Base-by-base conservation (phyloP, 2,329 filamentous ascomycete species). In the Penicillium palitans region DNA sequence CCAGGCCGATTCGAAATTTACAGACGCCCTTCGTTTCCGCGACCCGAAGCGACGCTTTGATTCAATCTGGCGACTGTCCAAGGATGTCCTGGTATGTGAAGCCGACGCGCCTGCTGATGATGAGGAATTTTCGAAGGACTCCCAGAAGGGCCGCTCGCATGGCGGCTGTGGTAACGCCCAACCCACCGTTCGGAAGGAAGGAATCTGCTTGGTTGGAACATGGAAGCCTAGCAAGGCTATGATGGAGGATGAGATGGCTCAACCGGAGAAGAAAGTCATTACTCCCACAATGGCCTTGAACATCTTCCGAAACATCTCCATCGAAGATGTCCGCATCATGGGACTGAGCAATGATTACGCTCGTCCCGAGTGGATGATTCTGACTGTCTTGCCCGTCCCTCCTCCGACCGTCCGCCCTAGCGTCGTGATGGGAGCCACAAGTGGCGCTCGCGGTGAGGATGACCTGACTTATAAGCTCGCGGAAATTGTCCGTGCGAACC, bases 401-500 rank as follows among this genome's bases (percentile, higher is more conserved):
- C 95, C 95, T 3, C 95, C 95, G 48, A 93, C 95, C 3, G 96
- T 99, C 39, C 90, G 95, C 55, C 95, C 95, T 6, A 97, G 92
- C 83, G 96, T 99, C 68, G 96, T 93, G 24, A 93, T 98, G 80
- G 96, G 98, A 71, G 93, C 95, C 44, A 90, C 91, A 53, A 90
- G 91, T 65, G 95, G 95, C 63, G 88, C 93, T 81, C 90, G 95
- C 63, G 95, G 95, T 73, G 95, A 99, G 78, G 95, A 99, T 75
- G 96, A 99, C 82, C 84, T 99, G 84, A 99, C 95, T 0, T 99
- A 97, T 84, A 99, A 99, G 79, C 83, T 99, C 33, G 93, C 93
- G 70, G 95, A 99, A 77, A 97, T 99, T 70, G 95, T 99, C 68
- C 92, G 95, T 66, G 93, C 95, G 68, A 99, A 99, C 79, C 89